These are phyloP conservation scores for Albizia julibrissin DNA, from an alignment of 306 rosid genomes.

Conservation along the genomic window DNA sequence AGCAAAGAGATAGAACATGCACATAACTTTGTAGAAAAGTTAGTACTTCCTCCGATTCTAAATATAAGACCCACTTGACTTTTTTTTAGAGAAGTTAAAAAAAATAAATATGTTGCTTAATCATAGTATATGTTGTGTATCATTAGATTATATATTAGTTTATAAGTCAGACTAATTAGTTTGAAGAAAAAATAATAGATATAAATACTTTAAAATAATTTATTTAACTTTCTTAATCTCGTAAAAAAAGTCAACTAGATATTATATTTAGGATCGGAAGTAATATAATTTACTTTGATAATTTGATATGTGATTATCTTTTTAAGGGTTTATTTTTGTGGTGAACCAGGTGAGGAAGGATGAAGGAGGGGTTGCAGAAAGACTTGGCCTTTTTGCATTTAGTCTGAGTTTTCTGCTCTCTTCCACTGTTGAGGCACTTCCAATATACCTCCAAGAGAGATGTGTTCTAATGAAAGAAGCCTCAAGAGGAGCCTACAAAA, in stretches of 20 bases:
- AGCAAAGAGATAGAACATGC: background rate
- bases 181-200: no score
- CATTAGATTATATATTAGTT: no score
- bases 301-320: background rate
- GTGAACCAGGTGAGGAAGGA: slow-evolving; percentile 50
- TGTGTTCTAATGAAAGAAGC: slow-evolving; percentile 85
- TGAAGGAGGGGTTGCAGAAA: slow-evolving; percentile 72
- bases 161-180: no score
- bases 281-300: background rate
- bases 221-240: no score
- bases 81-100: no score
- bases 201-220: no score
- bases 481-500: slow-evolving; percentile 78
- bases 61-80: no score
- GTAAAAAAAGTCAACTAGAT: no score
- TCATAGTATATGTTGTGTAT: no score
- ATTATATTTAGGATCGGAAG: no score
- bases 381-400: slow-evolving; percentile 82
- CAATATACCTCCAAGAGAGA: slow-evolving; percentile 86
- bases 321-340: background rate
- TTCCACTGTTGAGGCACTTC: slow-evolving; percentile 90
- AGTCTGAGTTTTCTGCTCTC: slow-evolving; percentile 87
- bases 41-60: no score
- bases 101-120: no score
- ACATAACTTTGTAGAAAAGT: background rate